A percentile compares a stretch with the other conserved stretches of the same genome.
These are phyloP conservation scores for Taphrina communis DNA, from an alignment of 1,139 yeast species.

Conservation along the genomic window DNA sequence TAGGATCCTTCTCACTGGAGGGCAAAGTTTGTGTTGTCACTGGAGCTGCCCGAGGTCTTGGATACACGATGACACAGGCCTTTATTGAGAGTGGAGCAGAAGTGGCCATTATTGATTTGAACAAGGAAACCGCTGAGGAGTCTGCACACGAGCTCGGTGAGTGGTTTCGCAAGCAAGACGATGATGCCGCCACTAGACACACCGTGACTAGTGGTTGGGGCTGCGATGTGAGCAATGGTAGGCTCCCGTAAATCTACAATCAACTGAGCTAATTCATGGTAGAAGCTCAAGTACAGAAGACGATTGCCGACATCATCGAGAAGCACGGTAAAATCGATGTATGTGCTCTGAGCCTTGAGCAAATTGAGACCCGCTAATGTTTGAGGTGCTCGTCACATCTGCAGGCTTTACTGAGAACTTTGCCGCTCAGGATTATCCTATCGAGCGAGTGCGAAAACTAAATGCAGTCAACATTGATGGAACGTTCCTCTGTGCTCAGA, in stretches of 20 bases:
- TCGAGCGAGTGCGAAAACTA: conserved; percentile 73
- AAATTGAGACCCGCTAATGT: not conserved
- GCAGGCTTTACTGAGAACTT: conserved; percentile 56
- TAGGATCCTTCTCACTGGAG: conserved; percentile 58
- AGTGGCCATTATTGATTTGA: conserved; percentile 51
- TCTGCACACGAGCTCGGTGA: conserved; percentile 36
- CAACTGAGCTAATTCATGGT: not conserved
- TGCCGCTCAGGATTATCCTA: conserved; percentile 72
- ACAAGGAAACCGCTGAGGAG: conserved; percentile 31
- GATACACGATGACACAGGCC: conserved; percentile 81
- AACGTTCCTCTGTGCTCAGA: conserved; percentile 70
- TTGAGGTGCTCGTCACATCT: conserved; percentile 67
- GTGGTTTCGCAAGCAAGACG: conserved; percentile 27
- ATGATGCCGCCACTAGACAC: conserved; percentile 28
- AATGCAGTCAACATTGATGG: conserved; percentile 80
- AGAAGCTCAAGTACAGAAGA: conserved; percentile 30
- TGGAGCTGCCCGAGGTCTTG: conserved; percentile 87
- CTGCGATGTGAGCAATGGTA: conserved; percentile 31
- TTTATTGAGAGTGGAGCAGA: conserved; percentile 91
- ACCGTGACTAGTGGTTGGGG: conserved; percentile 37
- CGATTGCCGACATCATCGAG: conserved; percentile 23
- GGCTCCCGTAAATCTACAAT: not conserved
- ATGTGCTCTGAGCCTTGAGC: conserved; percentile 10
- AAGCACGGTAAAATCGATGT: conserved; percentile 33
- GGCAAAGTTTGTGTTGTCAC: conserved; percentile 86